Evolutionary conservation across 768 basidiomycete genomes (phyloP).

Genomic region (Neoboletus brunneissimus): DNA sequence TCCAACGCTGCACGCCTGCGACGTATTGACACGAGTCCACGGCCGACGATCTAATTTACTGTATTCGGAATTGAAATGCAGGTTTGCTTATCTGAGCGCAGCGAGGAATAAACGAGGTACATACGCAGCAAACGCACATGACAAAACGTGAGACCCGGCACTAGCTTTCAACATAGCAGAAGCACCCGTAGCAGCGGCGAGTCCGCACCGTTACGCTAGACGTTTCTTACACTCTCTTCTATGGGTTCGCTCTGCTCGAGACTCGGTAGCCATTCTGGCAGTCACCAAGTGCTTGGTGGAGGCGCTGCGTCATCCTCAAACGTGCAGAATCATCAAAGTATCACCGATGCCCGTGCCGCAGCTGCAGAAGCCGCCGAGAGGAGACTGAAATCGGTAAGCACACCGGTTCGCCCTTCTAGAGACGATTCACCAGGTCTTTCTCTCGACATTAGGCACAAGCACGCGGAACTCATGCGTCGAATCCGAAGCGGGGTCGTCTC

Average conservation of each 20-base stretch:
- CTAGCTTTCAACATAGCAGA: neutral
- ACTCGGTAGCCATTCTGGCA: constrained; percentile 37
- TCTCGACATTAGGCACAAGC: constrained; percentile 35
- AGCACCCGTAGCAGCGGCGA: neutral
- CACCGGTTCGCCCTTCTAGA: constrained; percentile 10
- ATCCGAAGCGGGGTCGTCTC: constrained; percentile 46
- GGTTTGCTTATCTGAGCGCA: constrained; percentile 4
- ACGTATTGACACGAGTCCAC: neutral
- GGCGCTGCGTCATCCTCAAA: constrained; percentile 28
- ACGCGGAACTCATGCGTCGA: constrained; percentile 42
- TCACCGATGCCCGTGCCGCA: constrained; percentile 48
- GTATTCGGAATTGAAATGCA: neutral
- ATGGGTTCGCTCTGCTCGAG: constrained; percentile 66
- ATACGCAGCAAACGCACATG: constrained; percentile 6
- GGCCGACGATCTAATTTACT: neutral
- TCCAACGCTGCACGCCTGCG: neutral
- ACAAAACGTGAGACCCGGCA: constrained; percentile 17
- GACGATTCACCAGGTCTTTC: constrained; percentile 22
- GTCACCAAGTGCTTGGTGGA: constrained; percentile 51
- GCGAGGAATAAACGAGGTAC: constrained; percentile 23
- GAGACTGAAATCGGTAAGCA: constrained; percentile 53
- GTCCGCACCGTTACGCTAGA: neutral
- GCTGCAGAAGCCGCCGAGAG: constrained; percentile 64
- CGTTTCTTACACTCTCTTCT: neutral
- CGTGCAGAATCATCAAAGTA: constrained; percentile 23